Percentiles rank a stretch among this genome's conserved stretches.
These are phyloP conservation scores for Panicum miliaceum DNA, from an alignment of 176 grass and related monocot genomes.

Conservation along the genomic window DNA sequence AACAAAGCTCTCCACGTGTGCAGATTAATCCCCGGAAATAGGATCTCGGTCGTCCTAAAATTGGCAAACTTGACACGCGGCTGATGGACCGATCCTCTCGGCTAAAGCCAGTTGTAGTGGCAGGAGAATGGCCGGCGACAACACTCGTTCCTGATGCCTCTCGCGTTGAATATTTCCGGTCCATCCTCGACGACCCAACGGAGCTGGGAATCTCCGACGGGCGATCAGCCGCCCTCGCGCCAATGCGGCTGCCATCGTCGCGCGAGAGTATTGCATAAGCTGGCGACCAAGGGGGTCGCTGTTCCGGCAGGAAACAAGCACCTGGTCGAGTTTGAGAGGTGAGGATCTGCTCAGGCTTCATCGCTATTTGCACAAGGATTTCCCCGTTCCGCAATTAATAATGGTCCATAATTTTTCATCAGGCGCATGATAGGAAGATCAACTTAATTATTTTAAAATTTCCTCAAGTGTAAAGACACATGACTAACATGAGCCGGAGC, in stretches of 20 bases:
- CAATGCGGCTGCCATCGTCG: no score
- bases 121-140: slow-evolving; percentile 15
- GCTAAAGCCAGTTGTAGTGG: not conserved
- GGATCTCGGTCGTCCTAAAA: slow-evolving; percentile 9
- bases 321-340: not conserved
- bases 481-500: no score
- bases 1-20: not conserved
- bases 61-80: slow-evolving; percentile 5
- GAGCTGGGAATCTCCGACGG: not conserved
- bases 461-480: no score
- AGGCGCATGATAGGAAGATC: no score
- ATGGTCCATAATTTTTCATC: no score
- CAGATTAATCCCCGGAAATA: not conserved
- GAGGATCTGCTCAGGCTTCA: not conserved
- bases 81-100: not conserved
- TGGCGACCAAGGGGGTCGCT: not conserved
- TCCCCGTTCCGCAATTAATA: no score
- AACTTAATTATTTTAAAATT: no score
- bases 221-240: not conserved
- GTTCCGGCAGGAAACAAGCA: not conserved
- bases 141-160: slow-evolving; percentile 12
- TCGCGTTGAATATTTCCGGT: slow-evolving; percentile 8
- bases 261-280: not conserved
- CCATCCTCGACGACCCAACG: not conserved
- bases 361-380: not conserved